Evolutionary conservation across 768 basidiomycete species (phyloP).

Genomic region (Trametes punicea): DNA sequence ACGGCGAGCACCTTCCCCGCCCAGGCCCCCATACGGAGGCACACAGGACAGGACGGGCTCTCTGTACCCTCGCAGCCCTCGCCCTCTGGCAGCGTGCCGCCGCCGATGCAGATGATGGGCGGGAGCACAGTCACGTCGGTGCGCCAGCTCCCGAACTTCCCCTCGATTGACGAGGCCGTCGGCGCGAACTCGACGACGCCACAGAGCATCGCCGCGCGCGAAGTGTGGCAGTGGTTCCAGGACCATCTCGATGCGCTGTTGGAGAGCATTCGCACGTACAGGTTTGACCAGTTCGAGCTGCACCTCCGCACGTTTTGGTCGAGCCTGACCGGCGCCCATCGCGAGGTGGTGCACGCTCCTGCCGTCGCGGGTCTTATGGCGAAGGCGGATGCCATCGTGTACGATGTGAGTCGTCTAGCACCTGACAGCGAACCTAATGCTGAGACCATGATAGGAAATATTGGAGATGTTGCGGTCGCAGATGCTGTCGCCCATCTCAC

Average conservation of each 20-base stretch:
- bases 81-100: constrained; percentile 41
- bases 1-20: constrained; percentile 56
- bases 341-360: constrained; percentile 87
- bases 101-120: constrained; percentile 41
- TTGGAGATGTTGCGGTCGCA: constrained; percentile 81
- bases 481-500: constrained; percentile 74
- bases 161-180: constrained; percentile 82
- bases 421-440: not conserved
- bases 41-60: constrained; percentile 51
- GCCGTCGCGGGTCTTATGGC: constrained; percentile 87
- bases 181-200: constrained; percentile 70
- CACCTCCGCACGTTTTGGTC: constrained; percentile 86
- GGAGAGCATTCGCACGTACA: constrained; percentile 70
- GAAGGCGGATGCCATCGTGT: constrained; percentile 85
- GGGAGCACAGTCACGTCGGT: constrained; percentile 59
- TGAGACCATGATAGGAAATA: constrained; percentile 60
- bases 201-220: constrained; percentile 75
- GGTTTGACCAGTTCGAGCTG: constrained; percentile 90
- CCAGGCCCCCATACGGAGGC: constrained; percentile 76
- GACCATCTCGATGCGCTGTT: constrained; percentile 83
- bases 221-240: constrained; percentile 91
- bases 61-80: constrained; percentile 51
- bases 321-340: constrained; percentile 64
- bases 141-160: constrained; percentile 76
- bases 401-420: constrained; percentile 64